Evolutionary conservation across 495 filamentous ascomycete species (phyloP).

Genomic region (Trichoderma erinaceum): DNA sequence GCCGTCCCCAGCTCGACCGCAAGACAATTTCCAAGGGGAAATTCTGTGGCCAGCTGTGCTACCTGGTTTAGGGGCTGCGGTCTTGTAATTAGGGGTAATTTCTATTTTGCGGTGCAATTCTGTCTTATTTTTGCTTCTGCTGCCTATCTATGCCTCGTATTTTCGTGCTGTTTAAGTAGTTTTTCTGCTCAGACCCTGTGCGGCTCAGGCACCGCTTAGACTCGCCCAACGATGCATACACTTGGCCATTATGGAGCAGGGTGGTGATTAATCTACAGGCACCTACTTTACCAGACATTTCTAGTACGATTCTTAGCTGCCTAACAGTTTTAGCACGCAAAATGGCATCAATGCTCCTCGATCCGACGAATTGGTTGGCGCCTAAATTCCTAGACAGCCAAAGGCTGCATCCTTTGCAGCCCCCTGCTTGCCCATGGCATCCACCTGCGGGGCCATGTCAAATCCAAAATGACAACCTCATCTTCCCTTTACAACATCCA

Average conservation of each 20-base stretch:
- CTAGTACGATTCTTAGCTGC: too few species aligned
- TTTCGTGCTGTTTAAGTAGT: not conserved
- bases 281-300: too few species aligned
- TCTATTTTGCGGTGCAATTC: not conserved
- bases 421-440: not conserved
- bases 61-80: constrained; percentile 2
- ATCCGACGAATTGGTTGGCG: not conserved
- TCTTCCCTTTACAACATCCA: not conserved
- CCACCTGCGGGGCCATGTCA: constrained; percentile 9
- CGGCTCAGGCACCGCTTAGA: too few species aligned
- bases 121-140: not conserved
- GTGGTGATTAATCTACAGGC: not conserved
- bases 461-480: constrained; percentile 2
- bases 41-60: not conserved
- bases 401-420: not conserved
- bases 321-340: too few species aligned
- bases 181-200: not conserved
- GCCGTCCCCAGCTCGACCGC: not conserved
- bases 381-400: not conserved
- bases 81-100: not conserved
- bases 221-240: too few species aligned
- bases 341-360: not conserved
- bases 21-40: constrained; percentile 10
- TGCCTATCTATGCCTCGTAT: not conserved
- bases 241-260: too few species aligned